A percentile compares a stretch with the other conserved stretches of the same genome.
These are phyloP conservation scores for Corniculantispora saksenae DNA, from an alignment of 2,329 filamentous ascomycete species.

Conservation along the genomic window DNA sequence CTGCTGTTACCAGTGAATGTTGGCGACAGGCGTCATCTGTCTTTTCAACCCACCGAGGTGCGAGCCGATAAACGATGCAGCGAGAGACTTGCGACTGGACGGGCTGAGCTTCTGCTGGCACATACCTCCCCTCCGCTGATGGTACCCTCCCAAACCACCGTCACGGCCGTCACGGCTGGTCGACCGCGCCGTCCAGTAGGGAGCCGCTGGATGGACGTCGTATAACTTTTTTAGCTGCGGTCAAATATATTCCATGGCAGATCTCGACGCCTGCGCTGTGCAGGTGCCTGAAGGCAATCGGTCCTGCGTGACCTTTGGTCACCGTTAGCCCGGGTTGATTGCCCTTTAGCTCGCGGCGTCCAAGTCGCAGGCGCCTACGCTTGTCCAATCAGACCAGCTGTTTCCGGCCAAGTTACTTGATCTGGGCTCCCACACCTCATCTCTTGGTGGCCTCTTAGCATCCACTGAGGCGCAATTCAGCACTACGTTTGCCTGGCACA, in stretches of 20 bases:
- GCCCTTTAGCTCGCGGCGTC: background rate
- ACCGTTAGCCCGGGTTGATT: background rate
- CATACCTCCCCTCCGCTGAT: background rate
- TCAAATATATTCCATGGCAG: background rate
- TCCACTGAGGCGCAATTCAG: background rate
- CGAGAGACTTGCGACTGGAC: background rate
- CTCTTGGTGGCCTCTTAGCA: background rate
- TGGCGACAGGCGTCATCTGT: background rate
- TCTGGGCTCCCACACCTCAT: background rate
- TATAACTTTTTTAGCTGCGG: background rate
- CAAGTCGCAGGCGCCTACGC: background rate
- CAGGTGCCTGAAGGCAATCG: background rate
- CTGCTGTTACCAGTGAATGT: background rate
- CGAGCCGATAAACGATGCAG: background rate
- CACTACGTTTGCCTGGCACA: background rate
- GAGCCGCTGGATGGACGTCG: background rate
- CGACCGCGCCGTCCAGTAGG: background rate
- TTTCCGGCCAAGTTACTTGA: conserved; percentile 1
- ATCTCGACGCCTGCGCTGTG: background rate
- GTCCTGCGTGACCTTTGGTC: background rate
- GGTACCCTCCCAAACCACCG: background rate
- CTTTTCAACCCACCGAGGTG: too few relatives aligned
- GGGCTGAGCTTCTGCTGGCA: background rate
- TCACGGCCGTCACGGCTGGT: background rate
- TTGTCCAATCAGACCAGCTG: background rate